Evolutionary conservation across 495 filamentous ascomycete genomes (phyloP).

Genomic region (Terfezia boudieri): DNA sequence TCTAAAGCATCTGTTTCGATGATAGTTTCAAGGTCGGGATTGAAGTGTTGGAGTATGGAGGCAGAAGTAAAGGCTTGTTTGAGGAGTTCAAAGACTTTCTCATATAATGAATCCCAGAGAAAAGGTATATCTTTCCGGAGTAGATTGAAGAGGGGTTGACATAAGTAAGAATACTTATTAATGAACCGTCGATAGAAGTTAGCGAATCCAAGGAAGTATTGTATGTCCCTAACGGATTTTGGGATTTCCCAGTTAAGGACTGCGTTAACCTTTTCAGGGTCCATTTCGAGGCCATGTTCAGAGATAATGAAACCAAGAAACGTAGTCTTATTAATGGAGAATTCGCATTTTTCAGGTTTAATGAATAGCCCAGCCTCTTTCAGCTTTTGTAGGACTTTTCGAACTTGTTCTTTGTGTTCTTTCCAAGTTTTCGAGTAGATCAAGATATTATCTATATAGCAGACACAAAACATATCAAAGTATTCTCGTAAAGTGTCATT

Average conservation of each 20-base stretch:
- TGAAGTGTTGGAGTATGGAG: background rate
- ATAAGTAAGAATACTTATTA: background rate
- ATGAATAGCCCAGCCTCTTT: background rate
- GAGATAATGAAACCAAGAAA: conserved; percentile 1
- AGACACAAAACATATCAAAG: conserved; percentile 6
- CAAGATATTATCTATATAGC: conserved; percentile 11
- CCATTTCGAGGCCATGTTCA: conserved; percentile 1
- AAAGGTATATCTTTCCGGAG: background rate
- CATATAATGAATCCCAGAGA: background rate
- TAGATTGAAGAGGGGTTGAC: background rate
- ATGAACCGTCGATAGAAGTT: background rate
- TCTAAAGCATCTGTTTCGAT: conserved; percentile 4
- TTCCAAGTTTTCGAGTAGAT: conserved; percentile 8
- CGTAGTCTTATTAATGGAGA: background rate
- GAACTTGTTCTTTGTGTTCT: conserved; percentile 6
- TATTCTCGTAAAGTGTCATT: conserved; percentile 6
- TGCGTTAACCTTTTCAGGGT: background rate
- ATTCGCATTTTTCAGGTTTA: conserved; percentile 1
- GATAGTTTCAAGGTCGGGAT: background rate
- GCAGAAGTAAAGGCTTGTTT: background rate
- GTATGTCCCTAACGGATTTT: background rate
- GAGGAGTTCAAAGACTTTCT: background rate
- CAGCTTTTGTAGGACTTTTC: conserved; percentile 2
- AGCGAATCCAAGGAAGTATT: conserved; percentile 1
- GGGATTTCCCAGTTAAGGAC: conserved; percentile 1